Conservation (phyloP, 2,329 filamentous ascomycete genomes). For the Neofusicoccum parvum region DNA sequence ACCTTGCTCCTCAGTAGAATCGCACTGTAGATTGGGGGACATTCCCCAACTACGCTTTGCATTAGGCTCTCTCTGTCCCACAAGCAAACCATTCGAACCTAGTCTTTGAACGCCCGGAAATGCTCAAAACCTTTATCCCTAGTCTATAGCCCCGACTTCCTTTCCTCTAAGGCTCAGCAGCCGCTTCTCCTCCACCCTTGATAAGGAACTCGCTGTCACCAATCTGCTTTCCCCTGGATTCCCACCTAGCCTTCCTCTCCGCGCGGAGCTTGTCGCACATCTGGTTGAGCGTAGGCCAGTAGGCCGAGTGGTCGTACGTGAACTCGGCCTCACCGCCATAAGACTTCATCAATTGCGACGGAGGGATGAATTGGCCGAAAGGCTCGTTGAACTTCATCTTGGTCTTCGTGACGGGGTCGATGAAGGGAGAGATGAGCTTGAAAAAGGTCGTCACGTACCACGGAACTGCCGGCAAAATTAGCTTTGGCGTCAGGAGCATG, state of each 20-base stretch:
- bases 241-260: slow-evolving; percentile 71
- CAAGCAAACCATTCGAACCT: background rate
- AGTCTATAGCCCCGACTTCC: background rate
- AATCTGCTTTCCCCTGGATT: slow-evolving; percentile 74
- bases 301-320: slow-evolving; percentile 82
- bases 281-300: slow-evolving; percentile 84
- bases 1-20: too few relatives aligned
- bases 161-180: background rate
- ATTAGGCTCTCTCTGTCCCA: background rate
- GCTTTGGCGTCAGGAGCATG: background rate
- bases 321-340: slow-evolving; percentile 82
- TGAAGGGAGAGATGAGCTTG: slow-evolving; percentile 93
- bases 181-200: slow-evolving; percentile 60
- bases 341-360: slow-evolving; percentile 78
- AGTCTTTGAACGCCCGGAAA: slow-evolving; percentile 7
- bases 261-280: slow-evolving; percentile 68
- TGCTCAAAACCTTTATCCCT: background rate
- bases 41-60: background rate
- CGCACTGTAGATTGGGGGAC: too few relatives aligned
- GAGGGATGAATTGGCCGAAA: slow-evolving; percentile 77
- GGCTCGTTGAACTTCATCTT: slow-evolving; percentile 99
- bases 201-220: slow-evolving; percentile 89
- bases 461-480: slow-evolving; percentile 61
- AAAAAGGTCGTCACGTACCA: slow-evolving; percentile 94
- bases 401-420: slow-evolving; percentile 88